Evolutionary conservation across 1,139 yeast genomes (phyloP), one percentile per base, ranked within the genome.

Genomic region (Geotrichum aggregatum): DNA sequence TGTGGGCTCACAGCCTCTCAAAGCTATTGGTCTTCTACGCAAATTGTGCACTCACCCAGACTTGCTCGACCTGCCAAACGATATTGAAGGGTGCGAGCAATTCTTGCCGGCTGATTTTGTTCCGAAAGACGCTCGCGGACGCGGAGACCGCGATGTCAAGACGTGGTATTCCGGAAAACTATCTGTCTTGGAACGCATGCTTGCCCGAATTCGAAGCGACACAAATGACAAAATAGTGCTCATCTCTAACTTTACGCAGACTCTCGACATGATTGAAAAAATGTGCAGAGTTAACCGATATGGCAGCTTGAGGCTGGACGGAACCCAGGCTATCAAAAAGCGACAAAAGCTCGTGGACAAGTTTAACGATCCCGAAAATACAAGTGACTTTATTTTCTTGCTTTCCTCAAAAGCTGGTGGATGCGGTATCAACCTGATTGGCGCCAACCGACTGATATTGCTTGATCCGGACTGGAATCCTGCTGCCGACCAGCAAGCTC

Each of bases 381-480:
- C 83, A 5, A 24, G 41, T 10, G 98, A 89, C 60, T 92, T 92
- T 66, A 83, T 92, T 3, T 92, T 92, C 62, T 73, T 92, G 57
- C 73, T 92, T 52, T 88, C 96, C 63, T 87, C 96, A 10, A 94
- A 92, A 68, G 99, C 99, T 0, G 99, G 99, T 60, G 99, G 99
- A 0, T 92, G 98, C 74, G 99, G 99, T 69, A 88, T 92, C 65
- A 92, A 92, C 65, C 77, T 92, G 60, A 92, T 92, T 63, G 98
- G 98, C 8, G 99, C 98, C 8, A 92, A 94, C 63, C 76, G 98
- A 57, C 74, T 92, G 56, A 80, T 92, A 28, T 74, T 92, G 52
- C 76, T 92, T 63, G 99, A 92, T 66, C 98, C 98, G 0, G 98
- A 94, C 68, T 92, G 98, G 98, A 92, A 92, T 63, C 98, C 98